phyloP scores from a whole-genome alignment of 202 grass and related monocot species.

The Schoenoplectus tabernaemontani region DNA sequence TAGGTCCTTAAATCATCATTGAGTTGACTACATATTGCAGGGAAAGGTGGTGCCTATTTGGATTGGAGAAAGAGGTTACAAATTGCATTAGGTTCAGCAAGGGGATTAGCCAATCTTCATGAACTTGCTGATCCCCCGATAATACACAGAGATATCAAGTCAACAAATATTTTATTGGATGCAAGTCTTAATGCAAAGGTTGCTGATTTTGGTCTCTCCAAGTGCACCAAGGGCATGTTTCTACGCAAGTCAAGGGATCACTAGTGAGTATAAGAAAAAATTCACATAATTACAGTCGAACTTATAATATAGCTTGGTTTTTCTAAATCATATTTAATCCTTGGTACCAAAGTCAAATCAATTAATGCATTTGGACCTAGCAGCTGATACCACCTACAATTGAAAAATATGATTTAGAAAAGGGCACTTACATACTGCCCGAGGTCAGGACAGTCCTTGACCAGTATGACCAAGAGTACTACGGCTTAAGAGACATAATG shows the following conservation, averaged over 20 bases:
- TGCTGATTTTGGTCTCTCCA: background rate
- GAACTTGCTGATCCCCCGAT: background rate
- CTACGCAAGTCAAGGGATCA: background rate
- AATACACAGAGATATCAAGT: background rate
- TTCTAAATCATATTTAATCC: background rate
- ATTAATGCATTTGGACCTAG: background rate
- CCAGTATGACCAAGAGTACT: background rate
- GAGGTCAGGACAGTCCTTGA: background rate
- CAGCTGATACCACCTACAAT: background rate
- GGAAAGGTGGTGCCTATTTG: background rate
- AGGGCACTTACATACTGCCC: background rate
- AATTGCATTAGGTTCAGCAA: background rate
- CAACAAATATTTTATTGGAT: background rate
- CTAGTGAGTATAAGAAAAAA: background rate
- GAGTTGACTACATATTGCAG: background rate
- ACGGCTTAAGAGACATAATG: background rate
- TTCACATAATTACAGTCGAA: no score
- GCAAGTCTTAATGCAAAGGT: background rate
- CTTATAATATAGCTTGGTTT: background rate
- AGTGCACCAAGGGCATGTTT: background rate
- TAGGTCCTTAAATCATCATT: background rate
- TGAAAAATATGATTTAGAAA: no score
- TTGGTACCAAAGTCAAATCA: background rate
- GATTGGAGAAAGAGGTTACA: background rate
- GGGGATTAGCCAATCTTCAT: background rate